These are phyloP conservation scores for Priceomyces melissophilus DNA, from an alignment of 805 yeast genomes.

Conservation along the genomic window DNA sequence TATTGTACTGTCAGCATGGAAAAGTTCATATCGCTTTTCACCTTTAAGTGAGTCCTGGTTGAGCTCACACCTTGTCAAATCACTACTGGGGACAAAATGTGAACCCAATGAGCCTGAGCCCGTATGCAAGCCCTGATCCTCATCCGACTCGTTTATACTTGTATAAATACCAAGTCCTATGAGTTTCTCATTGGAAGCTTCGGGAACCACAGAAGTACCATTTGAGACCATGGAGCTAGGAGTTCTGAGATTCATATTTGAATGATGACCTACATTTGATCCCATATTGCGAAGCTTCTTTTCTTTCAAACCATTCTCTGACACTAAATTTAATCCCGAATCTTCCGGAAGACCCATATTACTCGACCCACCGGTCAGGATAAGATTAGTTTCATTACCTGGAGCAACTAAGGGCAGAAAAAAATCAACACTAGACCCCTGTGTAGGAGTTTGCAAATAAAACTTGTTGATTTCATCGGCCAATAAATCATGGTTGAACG, in stretches of 20 bases:
- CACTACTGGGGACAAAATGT: constrained; percentile 7
- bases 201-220: background rate
- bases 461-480: constrained; percentile 3
- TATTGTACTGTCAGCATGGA: background rate
- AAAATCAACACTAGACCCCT: constrained; percentile 4
- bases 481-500: constrained; percentile 2
- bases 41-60: constrained; percentile 31
- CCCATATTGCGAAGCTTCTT: background rate
- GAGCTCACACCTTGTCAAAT: constrained; percentile 29
- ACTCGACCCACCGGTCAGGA: background rate
- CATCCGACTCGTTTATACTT: too few relatives aligned
- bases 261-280: background rate
- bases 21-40: constrained; percentile 15
- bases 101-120: background rate
- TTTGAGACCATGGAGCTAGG: constrained; percentile 3
- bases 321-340: too few relatives aligned
- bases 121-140: too few relatives aligned
- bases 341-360: background rate
- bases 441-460: constrained; percentile 7
- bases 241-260: constrained; percentile 1
- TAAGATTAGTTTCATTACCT: background rate
- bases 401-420: background rate
- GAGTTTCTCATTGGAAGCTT: background rate
- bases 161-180: constrained; percentile 3
- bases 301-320: background rate